Evolutionary conservation across 73 alveolate species (phyloP).

Genomic region (Tetrahymena thermophila): DNA sequence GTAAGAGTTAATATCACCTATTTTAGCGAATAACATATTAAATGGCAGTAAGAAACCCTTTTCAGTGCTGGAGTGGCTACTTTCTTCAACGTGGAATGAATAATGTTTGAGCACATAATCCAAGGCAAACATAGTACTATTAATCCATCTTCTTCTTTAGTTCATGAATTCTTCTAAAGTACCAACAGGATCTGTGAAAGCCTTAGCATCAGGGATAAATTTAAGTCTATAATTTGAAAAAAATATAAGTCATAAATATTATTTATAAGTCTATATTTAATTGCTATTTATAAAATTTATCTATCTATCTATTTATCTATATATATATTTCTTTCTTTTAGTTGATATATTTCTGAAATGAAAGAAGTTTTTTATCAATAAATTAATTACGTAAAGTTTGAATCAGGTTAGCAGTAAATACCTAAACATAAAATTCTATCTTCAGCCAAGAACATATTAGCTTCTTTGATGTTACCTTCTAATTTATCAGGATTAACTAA

Average conservation of each 20-base stretch:
- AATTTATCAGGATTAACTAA: constrained; percentile 17
- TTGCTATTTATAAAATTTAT: too few relatives aligned
- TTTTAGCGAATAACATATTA: neutral
- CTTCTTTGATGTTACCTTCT: constrained; percentile 19
- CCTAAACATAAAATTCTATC: constrained; percentile 54
- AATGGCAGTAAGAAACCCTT: neutral
- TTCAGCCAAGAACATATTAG: constrained; percentile 65
- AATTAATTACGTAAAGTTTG: neutral
- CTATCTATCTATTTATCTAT: too few relatives aligned
- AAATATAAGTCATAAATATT: too few relatives aligned
- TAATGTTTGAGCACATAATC: constrained; percentile 17
- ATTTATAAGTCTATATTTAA: too few relatives aligned
- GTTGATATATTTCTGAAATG: too few relatives aligned
- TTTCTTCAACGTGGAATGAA: constrained; percentile 5
- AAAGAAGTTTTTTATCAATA: neutral
- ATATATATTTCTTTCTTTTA: too few relatives aligned
- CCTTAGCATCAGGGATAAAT: constrained; percentile 49
- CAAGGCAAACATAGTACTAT: constrained; percentile 58
- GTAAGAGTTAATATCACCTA: neutral
- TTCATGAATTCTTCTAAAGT: constrained; percentile 30
- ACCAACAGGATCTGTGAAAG: constrained; percentile 56
- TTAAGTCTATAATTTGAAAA: neutral
- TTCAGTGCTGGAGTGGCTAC: neutral
- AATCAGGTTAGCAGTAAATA: constrained; percentile 12
- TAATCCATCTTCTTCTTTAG: constrained; percentile 64